These are phyloP conservation scores for Phytophthora meadii DNA, from an alignment of 352 stramenopile genomes.

Conservation along the genomic window DNA sequence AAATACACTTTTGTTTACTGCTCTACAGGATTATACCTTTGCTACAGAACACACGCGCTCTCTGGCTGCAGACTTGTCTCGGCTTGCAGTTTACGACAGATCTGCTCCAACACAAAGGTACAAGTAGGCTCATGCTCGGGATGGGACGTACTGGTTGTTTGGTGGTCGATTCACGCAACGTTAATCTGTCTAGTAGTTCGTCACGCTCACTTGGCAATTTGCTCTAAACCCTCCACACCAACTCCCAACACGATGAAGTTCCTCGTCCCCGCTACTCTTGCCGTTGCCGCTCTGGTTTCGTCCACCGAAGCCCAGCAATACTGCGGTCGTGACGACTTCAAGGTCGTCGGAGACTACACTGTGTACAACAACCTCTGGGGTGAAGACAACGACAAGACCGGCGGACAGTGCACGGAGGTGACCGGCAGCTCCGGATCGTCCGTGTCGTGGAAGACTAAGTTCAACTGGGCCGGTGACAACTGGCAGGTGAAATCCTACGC, in stretches of 20 bases:
- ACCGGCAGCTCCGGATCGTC: conserved; percentile 31
- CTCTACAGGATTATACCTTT: no score
- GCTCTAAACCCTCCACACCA: neutral
- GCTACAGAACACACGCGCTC: no score
- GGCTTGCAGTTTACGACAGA: no score
- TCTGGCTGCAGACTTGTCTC: no score
- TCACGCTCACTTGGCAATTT: neutral
- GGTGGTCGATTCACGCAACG: no score
- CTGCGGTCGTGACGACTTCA: conserved; percentile 40
- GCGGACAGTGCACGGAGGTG: conserved; percentile 50
- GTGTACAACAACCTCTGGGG: conserved; percentile 63
- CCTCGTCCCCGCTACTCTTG: conserved; percentile 14
- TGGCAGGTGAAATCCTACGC: conserved; percentile 59
- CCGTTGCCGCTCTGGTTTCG: conserved; percentile 18
- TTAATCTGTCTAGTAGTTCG: no score
- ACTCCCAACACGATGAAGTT: conserved; percentile 28
- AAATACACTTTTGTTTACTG: no score
- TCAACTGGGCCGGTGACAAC: conserved; percentile 40
- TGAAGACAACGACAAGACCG: conserved; percentile 32
- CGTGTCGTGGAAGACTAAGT: conserved; percentile 48
- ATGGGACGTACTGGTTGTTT: neutral
- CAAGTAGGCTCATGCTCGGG: neutral
- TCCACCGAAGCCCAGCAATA: conserved; percentile 20
- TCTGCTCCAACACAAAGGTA: no score
- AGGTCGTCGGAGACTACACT: conserved; percentile 45